A percentile compares a stretch with the other conserved stretches of the same genome.
These are phyloP conservation scores for Ricinus communis DNA, from an alignment of 345 rosid species.

Conservation along the genomic window DNA sequence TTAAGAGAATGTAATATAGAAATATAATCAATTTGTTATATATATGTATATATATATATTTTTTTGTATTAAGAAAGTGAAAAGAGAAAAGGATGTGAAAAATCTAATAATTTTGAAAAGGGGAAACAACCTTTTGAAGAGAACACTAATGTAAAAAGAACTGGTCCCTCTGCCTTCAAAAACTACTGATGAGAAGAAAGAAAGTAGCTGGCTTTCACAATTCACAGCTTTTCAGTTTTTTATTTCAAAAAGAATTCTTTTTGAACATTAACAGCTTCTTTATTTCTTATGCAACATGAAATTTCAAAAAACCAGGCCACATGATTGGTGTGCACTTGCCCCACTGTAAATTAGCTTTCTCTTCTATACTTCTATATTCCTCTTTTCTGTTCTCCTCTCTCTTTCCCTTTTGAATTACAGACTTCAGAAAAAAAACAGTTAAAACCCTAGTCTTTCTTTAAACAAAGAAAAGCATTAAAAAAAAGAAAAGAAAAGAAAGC, in stretches of 20 bases:
- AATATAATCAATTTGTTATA: no score
- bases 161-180: background rate
- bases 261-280: no score
- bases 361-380: no score
- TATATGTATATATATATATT: no score
- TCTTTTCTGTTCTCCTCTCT: no score
- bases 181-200: background rate
- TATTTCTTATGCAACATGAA: background rate
- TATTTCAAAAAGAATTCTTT: no score
- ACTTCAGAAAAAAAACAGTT: background rate
- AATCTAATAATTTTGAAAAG: no score
- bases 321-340: conserved; percentile 32
- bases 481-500: background rate
- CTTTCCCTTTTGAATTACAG: conserved; percentile 15
- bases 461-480: conserved; percentile 5
- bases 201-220: conserved; percentile 8
- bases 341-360: conserved; percentile 24
- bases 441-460: no score
- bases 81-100: no score
- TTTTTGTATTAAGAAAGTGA: no score
- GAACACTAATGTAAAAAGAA: background rate
- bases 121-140: no score
- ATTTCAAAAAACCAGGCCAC: conserved; percentile 9
- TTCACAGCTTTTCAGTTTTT: conserved; percentile 8
- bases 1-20: no score